Conservation (phyloP, 2,329 filamentous ascomycete species). For the Aureobasidium melanogenum region DNA sequence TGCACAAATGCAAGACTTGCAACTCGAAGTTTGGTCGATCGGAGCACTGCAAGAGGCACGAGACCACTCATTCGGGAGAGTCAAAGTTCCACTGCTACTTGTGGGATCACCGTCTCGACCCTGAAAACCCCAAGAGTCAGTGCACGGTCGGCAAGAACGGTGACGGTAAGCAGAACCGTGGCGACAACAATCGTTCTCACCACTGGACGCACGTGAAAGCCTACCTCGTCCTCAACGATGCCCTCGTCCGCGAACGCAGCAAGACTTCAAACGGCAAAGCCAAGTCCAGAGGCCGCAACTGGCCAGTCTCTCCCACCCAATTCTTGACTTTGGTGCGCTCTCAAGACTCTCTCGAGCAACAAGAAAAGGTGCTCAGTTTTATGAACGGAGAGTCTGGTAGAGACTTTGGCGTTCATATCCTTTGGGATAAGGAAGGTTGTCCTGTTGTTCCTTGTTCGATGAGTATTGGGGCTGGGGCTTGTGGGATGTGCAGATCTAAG, state of each 20-base stretch:
- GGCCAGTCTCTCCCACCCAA: background rate
- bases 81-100: background rate
- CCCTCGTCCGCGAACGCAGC: background rate
- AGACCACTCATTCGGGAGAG: background rate
- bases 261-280: background rate
- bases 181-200: background rate
- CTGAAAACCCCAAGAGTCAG: background rate
- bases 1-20: background rate
- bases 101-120: background rate
- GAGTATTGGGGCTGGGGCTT: background rate
- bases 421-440: background rate
- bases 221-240: background rate
- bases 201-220: conserved; percentile 2
- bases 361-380: background rate
- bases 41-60: conserved; percentile 7
- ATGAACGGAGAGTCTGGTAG: background rate
- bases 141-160: background rate
- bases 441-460: background rate
- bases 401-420: background rate
- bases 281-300: background rate
- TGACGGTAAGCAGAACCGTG: background rate
- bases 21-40: background rate
- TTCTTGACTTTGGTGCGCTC: background rate
- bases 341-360: background rate
- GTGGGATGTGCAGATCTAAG: background rate